A percentile compares a stretch with the other conserved stretches of the same genome.
phyloP scores from a whole-genome alignment of 257 asterid species.

The Penstemon newberryi region DNA sequence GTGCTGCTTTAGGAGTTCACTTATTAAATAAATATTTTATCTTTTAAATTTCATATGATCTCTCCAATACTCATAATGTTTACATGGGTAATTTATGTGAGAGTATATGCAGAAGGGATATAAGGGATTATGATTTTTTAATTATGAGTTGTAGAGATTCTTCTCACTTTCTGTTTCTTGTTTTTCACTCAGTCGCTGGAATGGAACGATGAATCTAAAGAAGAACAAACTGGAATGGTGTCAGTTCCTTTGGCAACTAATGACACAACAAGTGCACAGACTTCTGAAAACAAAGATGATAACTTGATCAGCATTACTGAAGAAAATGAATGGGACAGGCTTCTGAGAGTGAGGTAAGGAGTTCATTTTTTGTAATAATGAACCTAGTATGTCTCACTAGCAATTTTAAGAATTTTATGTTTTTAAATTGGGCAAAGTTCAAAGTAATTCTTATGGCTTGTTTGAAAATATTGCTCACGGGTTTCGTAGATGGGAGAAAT shows the following conservation, averaged over 20 bases:
- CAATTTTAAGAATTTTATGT: too few relatives aligned
- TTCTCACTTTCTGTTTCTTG: conserved; percentile 5
- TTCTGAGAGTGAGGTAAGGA: conserved; percentile 82
- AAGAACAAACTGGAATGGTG: conserved; percentile 60
- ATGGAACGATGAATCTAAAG: conserved; percentile 87
- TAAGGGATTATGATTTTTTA: background rate
- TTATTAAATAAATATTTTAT: conserved; percentile 1
- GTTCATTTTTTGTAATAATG: background rate
- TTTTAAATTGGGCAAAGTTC: too few relatives aligned
- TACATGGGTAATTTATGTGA: background rate
- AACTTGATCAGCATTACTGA: conserved; percentile 46
- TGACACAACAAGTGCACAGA: conserved; percentile 43
- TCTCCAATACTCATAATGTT: background rate
- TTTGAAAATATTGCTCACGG: conserved; percentile 27
- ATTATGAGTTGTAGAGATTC: background rate
- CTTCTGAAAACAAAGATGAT: conserved; percentile 63
- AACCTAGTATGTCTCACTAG: too few relatives aligned
- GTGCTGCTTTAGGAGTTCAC: background rate
- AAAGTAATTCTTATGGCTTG: background rate
- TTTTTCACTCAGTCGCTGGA: conserved; percentile 55
- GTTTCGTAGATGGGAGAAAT: conserved; percentile 80
- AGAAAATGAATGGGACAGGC: conserved; percentile 97
- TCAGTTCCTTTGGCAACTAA: conserved; percentile 43
- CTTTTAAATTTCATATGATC: background rate
- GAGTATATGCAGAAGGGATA: background rate